Evolutionary conservation across 2,329 filamentous ascomycete species (phyloP), one percentile per base, ranked within the genome.

Genomic region (Fusarium mangiferae): DNA sequence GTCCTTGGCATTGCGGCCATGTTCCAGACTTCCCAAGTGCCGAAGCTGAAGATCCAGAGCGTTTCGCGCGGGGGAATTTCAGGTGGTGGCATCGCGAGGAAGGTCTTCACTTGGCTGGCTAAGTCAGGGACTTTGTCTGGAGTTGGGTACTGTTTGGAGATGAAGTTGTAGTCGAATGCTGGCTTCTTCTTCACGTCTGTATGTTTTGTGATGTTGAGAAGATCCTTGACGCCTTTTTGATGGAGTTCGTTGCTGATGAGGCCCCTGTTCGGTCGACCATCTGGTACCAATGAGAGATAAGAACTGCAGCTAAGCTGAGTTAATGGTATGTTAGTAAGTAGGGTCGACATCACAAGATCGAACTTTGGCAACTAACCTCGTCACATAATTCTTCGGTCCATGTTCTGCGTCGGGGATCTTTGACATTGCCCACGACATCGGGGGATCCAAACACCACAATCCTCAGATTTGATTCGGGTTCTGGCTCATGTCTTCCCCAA

Each of bases 231-330:
- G 52, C 78, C 73, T 36, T 73, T 64, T 41, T 86, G 89, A 58
- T 91, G 92, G 11, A 88, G 78, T 38, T 81, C 73, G 71, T 87
- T 95, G 69, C 85, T 87, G 5, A 82, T 92, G 38, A 88, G 84
- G 17, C 77, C 81, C 28, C 54, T 88, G 84, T 28, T 90, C n/a
- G 82, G 86, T 24, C 82, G 86, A 17, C 74, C 73, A 6, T 72
- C 60, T 6, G 87, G 87, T 3, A 87, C 79, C 60, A 87, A 83
- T 3, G 87, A 88, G 26, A 86, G 72, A 56, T 87, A 82, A 4
- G 81, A 82, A 22, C 82, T 81, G 78, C 87, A 89, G 33, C 81
- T 75, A 14, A 89, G 79, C 87, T 89, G 14, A 89, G 79, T 87
- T 89, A 20, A 26, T 22, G 15, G 38, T 20, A 4, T 48, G 38